Evolutionary conservation across 768 basidiomycete species (phyloP).

Genomic region (Harrya chromipes): DNA sequence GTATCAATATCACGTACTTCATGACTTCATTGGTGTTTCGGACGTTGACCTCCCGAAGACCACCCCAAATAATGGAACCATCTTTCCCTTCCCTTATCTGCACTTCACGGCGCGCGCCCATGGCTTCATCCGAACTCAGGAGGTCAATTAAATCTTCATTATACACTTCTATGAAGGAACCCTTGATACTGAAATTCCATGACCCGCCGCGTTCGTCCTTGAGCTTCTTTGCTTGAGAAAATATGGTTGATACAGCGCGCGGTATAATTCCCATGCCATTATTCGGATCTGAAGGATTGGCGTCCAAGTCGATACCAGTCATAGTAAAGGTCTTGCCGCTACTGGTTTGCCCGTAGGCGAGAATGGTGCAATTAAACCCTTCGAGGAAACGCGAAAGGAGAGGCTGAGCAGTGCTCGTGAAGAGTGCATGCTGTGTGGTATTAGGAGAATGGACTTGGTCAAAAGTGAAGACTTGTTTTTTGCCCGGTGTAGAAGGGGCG

Average conservation of each 20-base stretch:
- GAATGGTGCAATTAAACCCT: constrained; percentile 89
- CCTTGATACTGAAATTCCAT: constrained; percentile 81
- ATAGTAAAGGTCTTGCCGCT: constrained; percentile 69
- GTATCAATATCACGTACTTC: constrained; percentile 54
- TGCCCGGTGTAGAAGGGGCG: constrained; percentile 49
- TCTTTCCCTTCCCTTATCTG: constrained; percentile 97
- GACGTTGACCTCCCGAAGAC: constrained; percentile 90
- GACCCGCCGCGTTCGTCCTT: constrained; percentile 70
- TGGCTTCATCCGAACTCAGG: constrained; percentile 67
- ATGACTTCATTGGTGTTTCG: constrained; percentile 85
- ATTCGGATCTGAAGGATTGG: constrained; percentile 75
- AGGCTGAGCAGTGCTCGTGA: constrained; percentile 78
- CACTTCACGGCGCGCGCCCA: constrained; percentile 74
- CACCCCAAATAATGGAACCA: constrained; percentile 96
- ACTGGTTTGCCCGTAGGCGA: constrained; percentile 34
- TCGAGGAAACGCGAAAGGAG: constrained; percentile 85
- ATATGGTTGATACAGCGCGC: constrained; percentile 87
- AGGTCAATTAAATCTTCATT: constrained; percentile 99
- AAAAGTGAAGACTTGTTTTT: constrained; percentile 87
- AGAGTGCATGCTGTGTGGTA: constrained; percentile 82
- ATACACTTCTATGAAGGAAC: constrained; percentile 96
- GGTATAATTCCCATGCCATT: constrained; percentile 96
- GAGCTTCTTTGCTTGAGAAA: constrained; percentile 69
- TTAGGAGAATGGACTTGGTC: constrained; percentile 92
- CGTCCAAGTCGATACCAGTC: constrained; percentile 92